phyloP scores from a whole-genome alignment of 352 stramenopile genomes.

The Pythium dissotocum region DNA sequence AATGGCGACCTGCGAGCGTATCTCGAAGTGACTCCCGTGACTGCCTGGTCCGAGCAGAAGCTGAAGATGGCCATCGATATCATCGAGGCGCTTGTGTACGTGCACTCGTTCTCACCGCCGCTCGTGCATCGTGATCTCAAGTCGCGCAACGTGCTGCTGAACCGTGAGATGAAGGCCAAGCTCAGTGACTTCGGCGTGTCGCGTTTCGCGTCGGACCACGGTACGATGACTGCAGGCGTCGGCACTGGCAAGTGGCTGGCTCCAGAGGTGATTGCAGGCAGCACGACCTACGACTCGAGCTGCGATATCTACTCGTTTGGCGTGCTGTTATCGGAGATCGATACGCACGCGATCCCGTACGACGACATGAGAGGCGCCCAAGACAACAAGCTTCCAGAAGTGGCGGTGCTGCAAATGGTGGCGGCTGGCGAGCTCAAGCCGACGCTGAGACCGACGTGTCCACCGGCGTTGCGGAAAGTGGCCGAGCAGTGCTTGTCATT shows the following conservation, averaged over 20 bases:
- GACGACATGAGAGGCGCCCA: constrained; percentile 28
- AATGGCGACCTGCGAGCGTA: constrained; percentile 57
- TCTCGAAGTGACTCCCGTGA: constrained; percentile 30
- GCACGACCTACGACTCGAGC: constrained; percentile 35
- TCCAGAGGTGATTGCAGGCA: constrained; percentile 42
- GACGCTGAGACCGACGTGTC: constrained; percentile 18
- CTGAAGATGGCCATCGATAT: constrained; percentile 48
- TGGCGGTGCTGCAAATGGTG: constrained; percentile 49
- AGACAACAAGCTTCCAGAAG: constrained; percentile 34
- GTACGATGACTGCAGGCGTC: constrained; percentile 23
- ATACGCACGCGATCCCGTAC: constrained; percentile 57
- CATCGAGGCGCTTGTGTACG: constrained; percentile 47
- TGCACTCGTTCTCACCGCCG: constrained; percentile 44
- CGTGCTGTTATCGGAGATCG: constrained; percentile 55
- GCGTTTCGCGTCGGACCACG: constrained; percentile 18
- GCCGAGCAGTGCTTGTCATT: constrained; percentile 31
- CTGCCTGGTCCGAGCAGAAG: constrained; percentile 19
- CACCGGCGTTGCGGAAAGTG: constrained; percentile 18
- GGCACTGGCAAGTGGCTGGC: constrained; percentile 39
- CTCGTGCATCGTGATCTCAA: constrained; percentile 48
- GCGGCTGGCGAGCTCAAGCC: constrained; percentile 29
- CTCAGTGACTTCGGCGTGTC: constrained; percentile 29
- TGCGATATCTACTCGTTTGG: constrained; percentile 54
- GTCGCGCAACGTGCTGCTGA: constrained; percentile 49
- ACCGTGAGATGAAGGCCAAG: constrained; percentile 23